Base-by-base conservation (phyloP, 768 basidiomycete species). In the Boletus rubescentipes region DNA sequence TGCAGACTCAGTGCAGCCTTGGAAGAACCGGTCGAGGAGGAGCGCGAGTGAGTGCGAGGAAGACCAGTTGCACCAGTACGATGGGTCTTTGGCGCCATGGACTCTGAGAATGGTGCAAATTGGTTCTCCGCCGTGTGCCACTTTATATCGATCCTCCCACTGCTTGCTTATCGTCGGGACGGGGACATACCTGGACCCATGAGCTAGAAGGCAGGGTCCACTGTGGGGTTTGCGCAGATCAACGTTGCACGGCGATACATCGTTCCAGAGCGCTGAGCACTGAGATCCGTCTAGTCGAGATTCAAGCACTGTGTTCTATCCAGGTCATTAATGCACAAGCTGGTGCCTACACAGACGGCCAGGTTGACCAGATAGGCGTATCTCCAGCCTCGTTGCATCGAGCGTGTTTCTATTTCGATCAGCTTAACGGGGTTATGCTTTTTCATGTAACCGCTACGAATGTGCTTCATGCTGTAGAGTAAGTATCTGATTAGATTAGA, bases 11-110 rank as follows among this genome's bases (percentile, higher is more conserved):
- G 61, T 16, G 77, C 78, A 16, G 84, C 69, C 66, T 80, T 85
- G 16, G 83, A 80, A 34, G 79, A 76, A 21, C 75, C 72, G 5
- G 69, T 66, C 4, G 87, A 88, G 46, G 83, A 80, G 18, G 79
- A 77, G 60, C 86, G 81, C 23, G 86, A 84, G 63, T 88, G 86
- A 3, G 82, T 72, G 62, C 84, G 84, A 55, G 78, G 72, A 40
- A 76, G 75, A 49, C 73, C 75, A 34, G 80, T 67, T 47, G 75
- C 67, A 43, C 73, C 71, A 37, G 74, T 66, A 62, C 80, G 75
- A 61, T 82, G 78, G 46, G 73, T 62, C 71, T 80, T 84, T 59
- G 72, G 77, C 42, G 83, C 72, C 78, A 82, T 83, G 65, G 61
- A 61, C n/a, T n/a, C n/a, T 49, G 63, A 49, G 56, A 54, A 53